Base-by-base conservation (phyloP, 2,329 filamentous ascomycete genomes). In the Aspergillus fumigatiaffinis region DNA sequence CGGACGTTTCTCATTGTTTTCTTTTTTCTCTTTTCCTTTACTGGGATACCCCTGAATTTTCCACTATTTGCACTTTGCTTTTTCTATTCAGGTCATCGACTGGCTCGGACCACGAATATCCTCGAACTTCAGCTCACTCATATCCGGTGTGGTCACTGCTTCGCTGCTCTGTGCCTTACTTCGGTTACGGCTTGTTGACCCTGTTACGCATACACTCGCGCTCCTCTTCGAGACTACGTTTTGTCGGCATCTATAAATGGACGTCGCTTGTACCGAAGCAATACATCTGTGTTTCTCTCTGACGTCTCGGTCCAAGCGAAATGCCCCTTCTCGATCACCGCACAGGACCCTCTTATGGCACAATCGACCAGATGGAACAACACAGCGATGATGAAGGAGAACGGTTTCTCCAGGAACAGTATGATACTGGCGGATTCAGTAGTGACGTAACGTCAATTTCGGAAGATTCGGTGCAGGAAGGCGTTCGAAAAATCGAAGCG, bases 401-500 rank as follows among this genome's bases (percentile, higher is more conserved):
- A 23, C 67, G 62, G 50, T 63, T 75, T 51, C 62, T 74, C 25
- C 63, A 63, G 26, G 62, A 66, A 42, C 67, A 65, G 29, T 66
- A 67, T 53, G 67, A 70, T 17, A 64, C 60, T 5, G 68, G 68
- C 17, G 65, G 56, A 17, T 26, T 21, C 12, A 47, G 17, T 20
- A 63, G 67, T 32, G 53, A 61, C n/a, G 66, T 62, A 49, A 64
- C 56, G 48, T 50, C 59, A 23, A 67, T 67, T 4, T 67, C 68
- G 12, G 54, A 62, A 20, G 68, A 66, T 51, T 69, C 73, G 55
- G 68, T 77, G 6, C 77, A 79, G 60, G 73, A 76, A 56, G 80
- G 80, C 61, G 80, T 83, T 9, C 72, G 77, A 56, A 79, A 80
- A 62, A 79, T 81, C 20, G 79, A 83, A 64, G 81, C 80, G 10